Percentiles rank a stretch among this genome's conserved stretches.
Evolutionary conservation across 2,329 filamentous ascomycete genomes (phyloP).

Genomic region (Aspergillus texensis): DNA sequence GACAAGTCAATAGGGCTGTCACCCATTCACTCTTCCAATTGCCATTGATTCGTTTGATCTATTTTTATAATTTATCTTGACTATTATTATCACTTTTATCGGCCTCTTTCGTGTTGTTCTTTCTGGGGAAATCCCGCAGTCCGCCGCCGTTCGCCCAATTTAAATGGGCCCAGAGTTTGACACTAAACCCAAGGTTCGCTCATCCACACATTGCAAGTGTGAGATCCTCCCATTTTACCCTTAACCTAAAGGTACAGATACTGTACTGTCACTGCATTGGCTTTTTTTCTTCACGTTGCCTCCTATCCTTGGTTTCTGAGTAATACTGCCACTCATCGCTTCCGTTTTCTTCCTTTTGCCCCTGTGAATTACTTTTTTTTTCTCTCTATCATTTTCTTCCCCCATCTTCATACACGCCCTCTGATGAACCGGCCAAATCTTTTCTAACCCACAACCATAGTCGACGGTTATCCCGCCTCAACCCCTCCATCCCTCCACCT

Average conservation of each 20-base stretch:
- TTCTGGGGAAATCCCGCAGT: constrained; percentile 14
- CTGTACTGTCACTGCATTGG: constrained; percentile 1
- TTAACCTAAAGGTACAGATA: constrained; percentile 3
- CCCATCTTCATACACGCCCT: not conserved
- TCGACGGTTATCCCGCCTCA: constrained; percentile 17
- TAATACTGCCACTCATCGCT: constrained; percentile 9
- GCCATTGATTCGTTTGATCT: not conserved
- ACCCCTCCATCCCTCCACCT: constrained; percentile 12
- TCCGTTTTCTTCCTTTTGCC: constrained; percentile 12
- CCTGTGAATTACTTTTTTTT: constrained; percentile 13
- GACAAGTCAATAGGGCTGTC: not conserved
- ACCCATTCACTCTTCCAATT: not conserved
- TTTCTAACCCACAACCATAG: constrained; percentile 10
- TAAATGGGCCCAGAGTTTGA: constrained; percentile 10
- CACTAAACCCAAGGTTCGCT: constrained; percentile 14
- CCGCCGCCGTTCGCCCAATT: constrained; percentile 14
- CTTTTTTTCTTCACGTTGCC: not conserved
- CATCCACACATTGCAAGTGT: not conserved
- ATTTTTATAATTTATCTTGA: not conserved
- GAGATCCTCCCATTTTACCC: constrained; percentile 5
- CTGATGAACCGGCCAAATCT: not conserved
- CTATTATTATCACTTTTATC: not conserved
- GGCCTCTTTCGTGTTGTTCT: not conserved
- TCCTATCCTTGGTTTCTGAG: constrained; percentile 7
- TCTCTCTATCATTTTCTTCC: constrained; percentile 2